phyloP scores from a whole-genome alignment of 2,329 filamentous ascomycete species.

The Epichloe amarillans region DNA sequence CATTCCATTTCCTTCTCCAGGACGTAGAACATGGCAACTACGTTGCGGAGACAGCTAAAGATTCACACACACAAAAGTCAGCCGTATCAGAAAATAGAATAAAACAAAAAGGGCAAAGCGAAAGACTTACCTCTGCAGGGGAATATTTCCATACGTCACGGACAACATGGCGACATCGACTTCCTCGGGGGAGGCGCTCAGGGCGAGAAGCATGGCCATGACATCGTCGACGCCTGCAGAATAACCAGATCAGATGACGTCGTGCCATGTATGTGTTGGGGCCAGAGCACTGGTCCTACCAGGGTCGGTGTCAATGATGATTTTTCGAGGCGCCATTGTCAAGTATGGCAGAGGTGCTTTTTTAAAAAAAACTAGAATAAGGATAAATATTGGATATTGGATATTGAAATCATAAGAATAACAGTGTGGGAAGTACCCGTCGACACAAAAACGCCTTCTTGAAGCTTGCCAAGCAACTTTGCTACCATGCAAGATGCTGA shows the following conservation, averaged over 20 bases:
- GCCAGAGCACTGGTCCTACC: constrained; percentile 29
- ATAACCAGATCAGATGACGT: neutral
- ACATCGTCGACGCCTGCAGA: constrained; percentile 70
- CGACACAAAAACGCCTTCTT: no score
- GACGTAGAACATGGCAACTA: constrained; percentile 80
- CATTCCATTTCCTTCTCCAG: constrained; percentile 80
- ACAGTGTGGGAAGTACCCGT: neutral
- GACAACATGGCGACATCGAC: constrained; percentile 77
- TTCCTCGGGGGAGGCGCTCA: constrained; percentile 73
- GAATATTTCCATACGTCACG: constrained; percentile 87
- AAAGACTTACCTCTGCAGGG: constrained; percentile 55
- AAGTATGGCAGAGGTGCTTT: neutral
- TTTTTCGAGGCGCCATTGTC: constrained; percentile 49
- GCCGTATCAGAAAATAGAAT: neutral
- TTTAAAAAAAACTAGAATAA: neutral
- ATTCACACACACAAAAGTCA: neutral
- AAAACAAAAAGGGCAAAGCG: neutral
- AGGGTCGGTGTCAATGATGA: constrained; percentile 96
- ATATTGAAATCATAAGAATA: neutral
- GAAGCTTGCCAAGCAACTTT: neutral
- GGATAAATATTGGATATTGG: neutral
- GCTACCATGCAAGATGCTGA: neutral
- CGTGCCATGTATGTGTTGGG: constrained; percentile 5
- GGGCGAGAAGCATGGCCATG: constrained; percentile 73
- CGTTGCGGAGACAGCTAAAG: constrained; percentile 68